Evolutionary conservation across 1,284 basidiomycete species (phyloP).

Genomic region (Rhodotorula sp.): DNA sequence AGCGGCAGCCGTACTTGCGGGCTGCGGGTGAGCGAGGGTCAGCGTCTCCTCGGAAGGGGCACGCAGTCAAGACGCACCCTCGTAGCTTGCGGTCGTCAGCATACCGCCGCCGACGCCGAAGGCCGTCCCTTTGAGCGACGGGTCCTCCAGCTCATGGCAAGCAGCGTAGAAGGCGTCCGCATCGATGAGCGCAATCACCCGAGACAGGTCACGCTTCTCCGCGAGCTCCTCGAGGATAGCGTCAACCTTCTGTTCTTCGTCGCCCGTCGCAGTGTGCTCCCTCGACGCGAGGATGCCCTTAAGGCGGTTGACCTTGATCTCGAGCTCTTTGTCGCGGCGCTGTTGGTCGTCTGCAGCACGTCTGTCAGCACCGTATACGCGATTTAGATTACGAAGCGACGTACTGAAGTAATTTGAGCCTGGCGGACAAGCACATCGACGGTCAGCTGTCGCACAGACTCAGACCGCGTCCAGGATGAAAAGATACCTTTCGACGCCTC

Average conservation of each 20-base stretch:
- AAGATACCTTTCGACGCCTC: conserved; percentile 38
- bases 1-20: conserved; percentile 65
- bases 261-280: background rate
- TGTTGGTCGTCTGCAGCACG: conserved; percentile 13
- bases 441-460: background rate
- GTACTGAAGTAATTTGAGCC: conserved; percentile 53
- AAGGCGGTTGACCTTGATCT: conserved; percentile 11
- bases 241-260: conserved; percentile 56
- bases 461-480: background rate
- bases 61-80: conserved; percentile 46
- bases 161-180: conserved; percentile 71
- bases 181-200: conserved; percentile 81
- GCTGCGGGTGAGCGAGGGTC: conserved; percentile 52
- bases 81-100: conserved; percentile 82
- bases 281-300: conserved; percentile 9
- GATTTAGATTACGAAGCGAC: conserved; percentile 58
- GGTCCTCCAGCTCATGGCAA: conserved; percentile 61
- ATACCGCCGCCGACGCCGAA: conserved; percentile 71
- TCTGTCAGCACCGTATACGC: conserved; percentile 69
- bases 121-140: conserved; percentile 61
- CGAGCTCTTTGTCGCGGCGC: conserved; percentile 15
- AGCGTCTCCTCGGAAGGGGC: background rate
- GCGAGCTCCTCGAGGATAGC: conserved; percentile 65
- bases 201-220: conserved; percentile 71
- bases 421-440: background rate